Evolutionary conservation across 768 basidiomycete species (phyloP).

Genomic region (Sporobolomyces phaffii): DNA sequence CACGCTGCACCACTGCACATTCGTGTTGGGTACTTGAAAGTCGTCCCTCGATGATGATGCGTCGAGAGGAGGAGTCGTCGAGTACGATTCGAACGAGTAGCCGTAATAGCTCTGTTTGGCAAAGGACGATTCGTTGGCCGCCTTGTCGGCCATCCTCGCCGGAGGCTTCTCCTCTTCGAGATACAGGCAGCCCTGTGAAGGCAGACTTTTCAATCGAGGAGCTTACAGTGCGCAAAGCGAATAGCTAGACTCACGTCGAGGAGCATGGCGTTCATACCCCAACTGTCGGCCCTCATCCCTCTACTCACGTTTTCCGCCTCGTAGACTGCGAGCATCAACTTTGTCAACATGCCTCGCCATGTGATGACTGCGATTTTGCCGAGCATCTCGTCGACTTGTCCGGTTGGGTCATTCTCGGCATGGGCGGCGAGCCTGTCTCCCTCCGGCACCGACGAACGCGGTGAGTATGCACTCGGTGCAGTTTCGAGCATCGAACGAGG

Average conservation of each 20-base stretch:
- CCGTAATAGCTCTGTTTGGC: slow-evolving; percentile 66
- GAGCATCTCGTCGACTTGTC: slow-evolving; percentile 37
- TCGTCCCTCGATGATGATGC: slow-evolving; percentile 51
- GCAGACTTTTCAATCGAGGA: neutral
- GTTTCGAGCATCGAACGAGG: too few species aligned
- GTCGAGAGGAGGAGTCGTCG: slow-evolving; percentile 52
- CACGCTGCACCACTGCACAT: slow-evolving; percentile 83
- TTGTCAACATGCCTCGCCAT: slow-evolving; percentile 83
- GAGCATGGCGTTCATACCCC: slow-evolving; percentile 77
- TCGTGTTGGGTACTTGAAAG: slow-evolving; percentile 78
- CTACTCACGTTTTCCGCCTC: slow-evolving; percentile 53
- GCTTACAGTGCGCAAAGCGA: slow-evolving; percentile 51
- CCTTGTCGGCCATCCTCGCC: slow-evolving; percentile 46
- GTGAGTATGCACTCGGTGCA: too few species aligned
- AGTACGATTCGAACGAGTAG: slow-evolving; percentile 84
- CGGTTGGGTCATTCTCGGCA: slow-evolving; percentile 1
- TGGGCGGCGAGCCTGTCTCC: neutral
- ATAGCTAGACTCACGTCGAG: slow-evolving; percentile 62
- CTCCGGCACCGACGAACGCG: too few species aligned
- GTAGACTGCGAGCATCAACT: slow-evolving; percentile 77
- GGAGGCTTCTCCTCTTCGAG: slow-evolving; percentile 39
- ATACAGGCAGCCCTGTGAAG: slow-evolving; percentile 36
- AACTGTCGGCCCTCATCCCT: slow-evolving; percentile 54
- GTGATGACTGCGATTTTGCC: slow-evolving; percentile 44
- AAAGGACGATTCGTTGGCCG: slow-evolving; percentile 61